Base-by-base conservation (phyloP, 2,329 filamentous ascomycete species). In the Calonectria hongkongensis region DNA sequence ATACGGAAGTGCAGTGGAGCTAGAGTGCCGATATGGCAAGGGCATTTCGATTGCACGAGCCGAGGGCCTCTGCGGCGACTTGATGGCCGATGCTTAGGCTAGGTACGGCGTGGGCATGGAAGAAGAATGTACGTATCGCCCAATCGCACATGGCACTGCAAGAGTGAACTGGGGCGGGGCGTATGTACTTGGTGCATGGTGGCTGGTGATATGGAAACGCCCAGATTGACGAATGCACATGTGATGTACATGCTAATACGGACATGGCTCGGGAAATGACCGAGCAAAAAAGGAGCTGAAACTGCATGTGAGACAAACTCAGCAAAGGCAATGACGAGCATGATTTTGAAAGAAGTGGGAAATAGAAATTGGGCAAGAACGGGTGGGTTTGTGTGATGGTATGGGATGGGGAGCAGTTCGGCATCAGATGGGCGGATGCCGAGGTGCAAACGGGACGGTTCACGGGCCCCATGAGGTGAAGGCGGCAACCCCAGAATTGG, bases 191-290 rank as follows among this genome's bases (percentile, higher is more conserved):
- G 15, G 9, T 54, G 16, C 18, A 28, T 36, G 54, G 60, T 56
- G 63, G 63, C 51, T 71, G 54, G 51, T 63, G 36, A 60, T 47
- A 27, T 30, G 43, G 27, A 41, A 54, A 62, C 9, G 43, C n/a
- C 45, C 15, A 27, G n/a, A 48, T 21, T 62, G 51, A 21, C 51
- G n/a, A 48, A 48, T 25, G 69, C 69, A 39, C 54, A 71, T 67
- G 69, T 71, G 69, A 71, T 41, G 51, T 30, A 56, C 47, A n/a
- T 9, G 58, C 27, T 47, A 54, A 48, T 45, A 68, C 33, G 28
- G 25, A 63, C 60, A 54, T 30, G 63, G 60, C 68, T 79, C 77
- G 77, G 76, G 71, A 76, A 73, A 65, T 74, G 66, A 36, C 72
- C 76, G 75, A 79, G 66, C 36, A 48, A 64, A 39, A 39, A 48